A percentile compares a stretch with the other conserved stretches of the same genome.
Evolutionary conservation across 2,329 filamentous ascomycete genomes (phyloP).

Genomic region (Orbilia blumenaviensis): DNA sequence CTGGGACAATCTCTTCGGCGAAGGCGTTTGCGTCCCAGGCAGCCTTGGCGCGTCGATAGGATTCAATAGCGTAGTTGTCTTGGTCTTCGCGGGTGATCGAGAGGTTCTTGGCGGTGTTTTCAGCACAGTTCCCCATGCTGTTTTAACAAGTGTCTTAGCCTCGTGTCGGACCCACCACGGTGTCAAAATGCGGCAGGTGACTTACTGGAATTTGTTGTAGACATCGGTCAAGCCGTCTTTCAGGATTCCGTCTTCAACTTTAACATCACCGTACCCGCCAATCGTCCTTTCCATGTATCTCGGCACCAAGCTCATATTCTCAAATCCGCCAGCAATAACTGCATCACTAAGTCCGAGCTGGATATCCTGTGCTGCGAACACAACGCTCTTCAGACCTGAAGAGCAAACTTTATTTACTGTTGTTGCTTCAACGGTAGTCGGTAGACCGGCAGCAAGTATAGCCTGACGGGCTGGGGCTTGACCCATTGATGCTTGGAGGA

Average conservation of each 20-base stretch:
- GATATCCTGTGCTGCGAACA: slow-evolving; percentile 90
- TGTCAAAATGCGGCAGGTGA: background rate
- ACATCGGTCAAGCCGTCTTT: slow-evolving; percentile 96
- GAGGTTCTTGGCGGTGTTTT: slow-evolving; percentile 90
- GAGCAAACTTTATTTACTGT: slow-evolving; percentile 99
- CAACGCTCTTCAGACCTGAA: slow-evolving; percentile 87
- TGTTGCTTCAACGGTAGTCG: slow-evolving; percentile 81
- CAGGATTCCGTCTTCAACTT: slow-evolving; percentile 88
- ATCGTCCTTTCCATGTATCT: slow-evolving; percentile 88
- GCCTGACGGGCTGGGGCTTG: slow-evolving; percentile 94
- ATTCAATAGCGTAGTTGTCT: slow-evolving; percentile 87
- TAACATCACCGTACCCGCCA: slow-evolving; percentile 85
- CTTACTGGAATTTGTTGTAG: slow-evolving; percentile 84
- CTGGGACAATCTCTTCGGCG: slow-evolving; percentile 86
- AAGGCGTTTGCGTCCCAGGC: slow-evolving; percentile 87
- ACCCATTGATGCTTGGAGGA: slow-evolving; percentile 82
- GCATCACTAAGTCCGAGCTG: slow-evolving; percentile 88
- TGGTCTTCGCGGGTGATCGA: slow-evolving; percentile 83
- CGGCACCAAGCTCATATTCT: slow-evolving; percentile 94
- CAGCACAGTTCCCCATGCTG: slow-evolving; percentile 91
- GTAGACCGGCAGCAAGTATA: slow-evolving; percentile 83
- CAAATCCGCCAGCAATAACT: slow-evolving; percentile 94
- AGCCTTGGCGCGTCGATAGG: slow-evolving; percentile 86
- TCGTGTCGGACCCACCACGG: too few species aligned
- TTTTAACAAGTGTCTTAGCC: background rate